Evolutionary conservation across 352 stramenopile species (phyloP).

Genomic region (Globisporangium yorkense): DNA sequence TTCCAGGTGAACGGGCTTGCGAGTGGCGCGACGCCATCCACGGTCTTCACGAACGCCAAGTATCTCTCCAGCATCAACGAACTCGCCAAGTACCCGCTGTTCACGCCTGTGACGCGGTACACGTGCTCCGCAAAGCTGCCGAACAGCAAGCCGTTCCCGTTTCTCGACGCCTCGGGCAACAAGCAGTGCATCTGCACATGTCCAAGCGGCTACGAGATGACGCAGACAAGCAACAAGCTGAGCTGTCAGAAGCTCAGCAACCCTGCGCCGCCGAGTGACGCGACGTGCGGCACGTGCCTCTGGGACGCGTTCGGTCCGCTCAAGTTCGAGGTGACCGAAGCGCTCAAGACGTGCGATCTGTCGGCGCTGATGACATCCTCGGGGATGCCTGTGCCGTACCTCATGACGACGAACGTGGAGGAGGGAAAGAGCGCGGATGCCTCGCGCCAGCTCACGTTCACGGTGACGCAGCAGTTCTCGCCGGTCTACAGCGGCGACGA

Average conservation of each 20-base stretch:
- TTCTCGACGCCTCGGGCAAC: not conserved
- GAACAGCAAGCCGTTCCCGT: slow-evolving; percentile 12
- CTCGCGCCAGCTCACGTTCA: slow-evolving; percentile 4
- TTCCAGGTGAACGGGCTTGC: slow-evolving; percentile 11
- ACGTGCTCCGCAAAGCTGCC: slow-evolving; percentile 10
- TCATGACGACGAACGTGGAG: slow-evolving; percentile 6
- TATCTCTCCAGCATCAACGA: slow-evolving; percentile 7
- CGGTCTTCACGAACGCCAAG: slow-evolving; percentile 5
- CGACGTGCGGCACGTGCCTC: slow-evolving; percentile 6
- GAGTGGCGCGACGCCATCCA: not conserved
- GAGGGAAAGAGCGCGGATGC: slow-evolving; percentile 3
- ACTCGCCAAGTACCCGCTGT: slow-evolving; percentile 3
- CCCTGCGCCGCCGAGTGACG: not conserved
- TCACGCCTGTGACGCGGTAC: not conserved
- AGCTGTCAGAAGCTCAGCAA: slow-evolving; percentile 7
- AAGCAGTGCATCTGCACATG: slow-evolving; percentile 16
- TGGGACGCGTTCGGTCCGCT: slow-evolving; percentile 13
- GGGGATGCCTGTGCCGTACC: slow-evolving; percentile 3
- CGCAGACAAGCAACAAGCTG: not conserved
- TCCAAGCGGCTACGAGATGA: slow-evolving; percentile 16
- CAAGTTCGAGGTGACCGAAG: slow-evolving; percentile 12
- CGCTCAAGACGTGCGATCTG: slow-evolving; percentile 7
- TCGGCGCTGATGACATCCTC: not conserved
- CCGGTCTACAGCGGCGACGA: slow-evolving; percentile 11
- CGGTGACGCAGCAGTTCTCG: not conserved